phyloP scores from a whole-genome alignment of 2,329 filamentous ascomycete species.

The Elsinoe australis region DNA sequence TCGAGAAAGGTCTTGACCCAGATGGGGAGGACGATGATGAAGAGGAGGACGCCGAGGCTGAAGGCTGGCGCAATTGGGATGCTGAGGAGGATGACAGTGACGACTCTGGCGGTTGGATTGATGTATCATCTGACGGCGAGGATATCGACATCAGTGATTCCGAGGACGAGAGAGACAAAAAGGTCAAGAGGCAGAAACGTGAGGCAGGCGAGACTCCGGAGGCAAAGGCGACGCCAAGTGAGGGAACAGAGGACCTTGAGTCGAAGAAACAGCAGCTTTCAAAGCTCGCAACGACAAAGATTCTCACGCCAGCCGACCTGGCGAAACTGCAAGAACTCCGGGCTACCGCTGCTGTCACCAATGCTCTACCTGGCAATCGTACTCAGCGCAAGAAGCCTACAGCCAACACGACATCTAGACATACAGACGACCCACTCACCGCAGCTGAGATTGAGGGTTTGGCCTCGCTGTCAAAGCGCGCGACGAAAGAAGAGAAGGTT shows the following conservation, averaged over 20 bases:
- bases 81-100: slow-evolving; percentile 55
- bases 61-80: slow-evolving; percentile 52
- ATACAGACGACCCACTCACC: slow-evolving; percentile 81
- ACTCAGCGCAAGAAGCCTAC: slow-evolving; percentile 33
- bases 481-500: slow-evolving; percentile 81
- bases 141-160: slow-evolving; percentile 65
- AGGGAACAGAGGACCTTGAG: slow-evolving; percentile 33
- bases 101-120: slow-evolving; percentile 86
- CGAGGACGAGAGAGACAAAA: slow-evolving; percentile 59
- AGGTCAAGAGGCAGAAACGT: slow-evolving; percentile 55
- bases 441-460: slow-evolving; percentile 87
- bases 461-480: slow-evolving; percentile 66
- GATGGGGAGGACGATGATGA: slow-evolving; percentile 56
- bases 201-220: slow-evolving; percentile 36
- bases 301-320: slow-evolving; percentile 93
- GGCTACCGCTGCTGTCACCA: slow-evolving; percentile 62
- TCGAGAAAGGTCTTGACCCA: slow-evolving; percentile 57
- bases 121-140: slow-evolving; percentile 73
- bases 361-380: slow-evolving; percentile 43
- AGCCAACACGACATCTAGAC: slow-evolving; percentile 44
- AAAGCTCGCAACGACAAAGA: slow-evolving; percentile 81
- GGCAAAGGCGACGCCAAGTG: slow-evolving; percentile 13
- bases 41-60: slow-evolving; percentile 50
- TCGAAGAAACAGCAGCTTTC: slow-evolving; percentile 36
- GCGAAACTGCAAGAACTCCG: slow-evolving; percentile 87